Evolutionary conservation across 1,284 basidiomycete species (phyloP).

Genomic region (Trametes hirsuta): DNA sequence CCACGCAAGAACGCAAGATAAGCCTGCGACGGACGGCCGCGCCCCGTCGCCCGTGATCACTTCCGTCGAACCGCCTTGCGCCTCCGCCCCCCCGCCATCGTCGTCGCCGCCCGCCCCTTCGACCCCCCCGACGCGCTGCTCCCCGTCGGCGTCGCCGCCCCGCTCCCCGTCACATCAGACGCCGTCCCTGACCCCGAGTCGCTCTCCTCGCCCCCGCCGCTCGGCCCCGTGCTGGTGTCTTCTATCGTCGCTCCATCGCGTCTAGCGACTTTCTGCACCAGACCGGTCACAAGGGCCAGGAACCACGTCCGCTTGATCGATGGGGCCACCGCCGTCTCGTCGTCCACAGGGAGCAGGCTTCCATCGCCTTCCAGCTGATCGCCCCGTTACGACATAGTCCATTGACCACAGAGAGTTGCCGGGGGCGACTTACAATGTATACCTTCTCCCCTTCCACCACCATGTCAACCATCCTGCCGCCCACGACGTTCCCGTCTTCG

Average conservation of each 20-base stretch:
- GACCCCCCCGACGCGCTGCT: constrained; percentile 17
- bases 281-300: constrained; percentile 39
- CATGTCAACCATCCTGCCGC: constrained; percentile 68
- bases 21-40: constrained; percentile 8
- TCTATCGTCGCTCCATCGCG: constrained; percentile 28
- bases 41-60: background rate
- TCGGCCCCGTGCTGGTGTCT: constrained; percentile 22
- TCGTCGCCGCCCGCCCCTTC: constrained; percentile 38
- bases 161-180: constrained; percentile 42
- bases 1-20: constrained; percentile 1
- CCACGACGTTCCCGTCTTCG: constrained; percentile 54
- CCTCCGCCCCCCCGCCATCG: constrained; percentile 62
- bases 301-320: constrained; percentile 58
- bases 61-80: constrained; percentile 51
- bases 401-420: background rate
- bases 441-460: constrained; percentile 75
- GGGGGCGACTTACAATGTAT: constrained; percentile 61
- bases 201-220: constrained; percentile 32
- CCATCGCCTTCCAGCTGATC: constrained; percentile 47
- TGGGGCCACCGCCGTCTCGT: constrained; percentile 49
- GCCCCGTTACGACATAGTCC: constrained; percentile 16
- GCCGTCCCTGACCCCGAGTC: constrained; percentile 42
- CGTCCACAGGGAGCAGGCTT: constrained; percentile 55
- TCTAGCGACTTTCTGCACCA: constrained; percentile 38
- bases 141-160: constrained; percentile 42